Conservation (phyloP, 768 basidiomycete species). For the Sporobolomyces pararoseus region DNA sequence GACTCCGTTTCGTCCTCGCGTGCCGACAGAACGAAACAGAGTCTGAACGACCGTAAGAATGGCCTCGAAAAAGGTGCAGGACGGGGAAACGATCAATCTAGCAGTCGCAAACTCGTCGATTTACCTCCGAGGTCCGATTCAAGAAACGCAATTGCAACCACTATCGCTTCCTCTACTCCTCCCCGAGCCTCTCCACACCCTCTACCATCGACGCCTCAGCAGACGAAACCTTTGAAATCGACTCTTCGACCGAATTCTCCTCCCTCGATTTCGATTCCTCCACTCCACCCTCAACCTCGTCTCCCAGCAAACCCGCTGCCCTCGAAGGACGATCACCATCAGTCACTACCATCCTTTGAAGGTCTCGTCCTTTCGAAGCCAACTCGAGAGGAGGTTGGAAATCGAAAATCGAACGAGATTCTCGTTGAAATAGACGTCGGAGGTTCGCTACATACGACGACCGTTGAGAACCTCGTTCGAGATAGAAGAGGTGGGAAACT, state of each 20-base stretch:
- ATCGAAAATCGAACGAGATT: not conserved
- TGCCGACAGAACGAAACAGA: too few species aligned
- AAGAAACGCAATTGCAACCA: slow-evolving; percentile 1
- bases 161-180: not conserved
- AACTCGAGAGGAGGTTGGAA: not conserved
- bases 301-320: not conserved
- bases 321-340: not conserved
- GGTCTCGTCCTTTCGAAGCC: slow-evolving; percentile 2
- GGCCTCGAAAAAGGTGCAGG: too few species aligned
- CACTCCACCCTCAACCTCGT: not conserved
- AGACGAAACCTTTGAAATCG: not conserved
- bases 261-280: not conserved
- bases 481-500: slow-evolving; percentile 5
- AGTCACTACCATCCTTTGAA: not conserved
- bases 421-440: slow-evolving; percentile 30
- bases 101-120: slow-evolving; percentile 16
- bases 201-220: not conserved
- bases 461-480: slow-evolving; percentile 2
- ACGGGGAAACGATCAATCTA: not conserved
- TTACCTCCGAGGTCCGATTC: slow-evolving; percentile 31
- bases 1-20: not conserved
- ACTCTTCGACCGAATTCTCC: slow-evolving; percentile 12
- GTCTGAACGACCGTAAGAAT: too few species aligned
- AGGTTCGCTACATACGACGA: slow-evolving; percentile 13
- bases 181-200: not conserved